Conservation (phyloP, 805 yeast genomes). For the Ogataea nonfermentans region DNA sequence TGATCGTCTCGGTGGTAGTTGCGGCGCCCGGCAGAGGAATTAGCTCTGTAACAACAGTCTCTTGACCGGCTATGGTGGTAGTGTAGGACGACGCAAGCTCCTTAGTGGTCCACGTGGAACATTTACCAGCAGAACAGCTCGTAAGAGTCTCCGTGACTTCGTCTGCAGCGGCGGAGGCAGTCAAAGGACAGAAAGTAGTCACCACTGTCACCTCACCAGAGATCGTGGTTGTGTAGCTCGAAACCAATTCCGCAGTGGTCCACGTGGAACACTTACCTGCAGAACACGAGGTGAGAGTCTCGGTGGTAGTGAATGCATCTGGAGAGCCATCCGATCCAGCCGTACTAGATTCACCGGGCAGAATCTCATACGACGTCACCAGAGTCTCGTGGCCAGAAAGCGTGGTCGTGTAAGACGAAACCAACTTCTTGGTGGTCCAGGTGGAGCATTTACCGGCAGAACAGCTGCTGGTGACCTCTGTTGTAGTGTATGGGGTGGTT, state of each 20-base stretch:
- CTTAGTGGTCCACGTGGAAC: constrained; percentile 15
- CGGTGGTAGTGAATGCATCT: constrained; percentile 10
- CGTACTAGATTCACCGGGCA: constrained; percentile 11
- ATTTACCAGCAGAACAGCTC: constrained; percentile 23
- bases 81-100: constrained; percentile 27
- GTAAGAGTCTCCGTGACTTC: constrained; percentile 18
- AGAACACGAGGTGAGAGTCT: constrained; percentile 22
- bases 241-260: constrained; percentile 18
- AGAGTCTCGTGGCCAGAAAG: constrained; percentile 20
- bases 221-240: constrained; percentile 26
- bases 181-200: constrained; percentile 20
- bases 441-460: constrained; percentile 17
- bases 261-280: constrained; percentile 18
- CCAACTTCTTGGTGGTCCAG: constrained; percentile 17
- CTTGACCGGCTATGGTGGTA: constrained; percentile 22
- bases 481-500: constrained; percentile 15
- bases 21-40: constrained; percentile 5
- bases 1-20: constrained; percentile 17
- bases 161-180: constrained; percentile 6
- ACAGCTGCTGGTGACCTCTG: constrained; percentile 19
- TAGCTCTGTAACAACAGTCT: constrained; percentile 11
- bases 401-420: constrained; percentile 25
- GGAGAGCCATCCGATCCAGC: constrained; percentile 6
- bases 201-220: constrained; percentile 22
- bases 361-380: constrained; percentile 21